Conservation (phyloP, 768 basidiomycete species). For the Termitomyces sp. region DNA sequence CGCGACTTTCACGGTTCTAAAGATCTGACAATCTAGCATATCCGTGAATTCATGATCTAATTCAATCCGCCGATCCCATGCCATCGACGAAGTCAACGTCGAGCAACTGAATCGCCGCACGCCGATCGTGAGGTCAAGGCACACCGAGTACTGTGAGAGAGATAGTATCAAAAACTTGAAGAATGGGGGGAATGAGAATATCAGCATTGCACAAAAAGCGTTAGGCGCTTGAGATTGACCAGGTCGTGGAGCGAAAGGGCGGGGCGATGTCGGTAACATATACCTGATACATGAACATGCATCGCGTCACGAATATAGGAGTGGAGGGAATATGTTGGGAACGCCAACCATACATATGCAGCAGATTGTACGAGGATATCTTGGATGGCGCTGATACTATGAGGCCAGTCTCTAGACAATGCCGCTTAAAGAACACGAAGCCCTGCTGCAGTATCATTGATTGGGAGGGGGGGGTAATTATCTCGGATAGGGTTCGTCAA, state of each 20-base stretch:
- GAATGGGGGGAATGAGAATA: neutral
- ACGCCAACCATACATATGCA: neutral
- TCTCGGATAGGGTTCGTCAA: neutral
- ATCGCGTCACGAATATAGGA: no score
- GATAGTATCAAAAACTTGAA: constrained; percentile 2
- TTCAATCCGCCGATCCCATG: neutral
- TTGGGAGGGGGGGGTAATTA: neutral
- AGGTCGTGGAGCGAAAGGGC: neutral
- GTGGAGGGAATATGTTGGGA: constrained; percentile 1
- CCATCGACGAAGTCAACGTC: neutral
- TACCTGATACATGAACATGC: neutral
- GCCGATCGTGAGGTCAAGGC: neutral
- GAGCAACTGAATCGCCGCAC: neutral
- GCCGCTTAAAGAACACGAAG: neutral
- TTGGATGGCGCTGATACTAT: constrained; percentile 1
- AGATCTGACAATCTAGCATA: neutral
- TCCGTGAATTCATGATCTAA: neutral
- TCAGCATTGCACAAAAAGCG: neutral
- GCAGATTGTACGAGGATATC: neutral
- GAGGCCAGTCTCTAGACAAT: neutral
- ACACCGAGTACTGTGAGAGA: neutral
- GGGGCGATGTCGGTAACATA: neutral
- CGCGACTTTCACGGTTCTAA: neutral
- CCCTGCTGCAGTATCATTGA: neutral
- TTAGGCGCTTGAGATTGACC: neutral